Conservation (phyloP, 345 rosid genomes). For the Populus deltoides region DNA sequence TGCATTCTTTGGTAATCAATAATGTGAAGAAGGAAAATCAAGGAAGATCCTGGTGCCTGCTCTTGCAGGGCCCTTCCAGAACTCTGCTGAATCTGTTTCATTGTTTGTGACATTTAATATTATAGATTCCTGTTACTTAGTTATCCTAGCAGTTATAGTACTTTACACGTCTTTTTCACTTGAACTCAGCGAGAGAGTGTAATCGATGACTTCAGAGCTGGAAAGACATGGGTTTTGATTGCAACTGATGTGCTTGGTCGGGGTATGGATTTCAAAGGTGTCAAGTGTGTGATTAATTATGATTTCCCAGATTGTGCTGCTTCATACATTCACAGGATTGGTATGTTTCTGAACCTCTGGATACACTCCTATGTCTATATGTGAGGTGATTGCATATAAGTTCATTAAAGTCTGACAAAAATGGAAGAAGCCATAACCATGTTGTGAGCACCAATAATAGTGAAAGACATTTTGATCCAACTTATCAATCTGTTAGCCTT, state of each 20-base stretch:
- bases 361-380: not conserved
- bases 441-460: not conserved
- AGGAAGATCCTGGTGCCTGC: not conserved
- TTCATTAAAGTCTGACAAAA: not conserved
- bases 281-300: constrained; percentile 84
- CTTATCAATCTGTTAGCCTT: not conserved
- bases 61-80: not conserved
- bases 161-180: constrained; percentile 3
- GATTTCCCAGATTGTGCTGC: constrained; percentile 91
- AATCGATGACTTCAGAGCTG: constrained; percentile 77
- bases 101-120: not conserved
- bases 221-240: constrained; percentile 86
- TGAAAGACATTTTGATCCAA: no score
- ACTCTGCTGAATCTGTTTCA: not conserved
- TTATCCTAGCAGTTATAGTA: not conserved
- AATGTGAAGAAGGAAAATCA: not conserved
- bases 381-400: not conserved
- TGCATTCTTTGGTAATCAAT: not conserved
- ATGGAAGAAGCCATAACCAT: not conserved
- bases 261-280: constrained; percentile 98
- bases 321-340: constrained; percentile 92
- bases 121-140: not conserved
- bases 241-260: constrained; percentile 96
- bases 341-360: constrained; percentile 39
- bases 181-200: constrained; percentile 70